Base-by-base conservation (phyloP, 768 basidiomycete species). In the Russula virescens region DNA sequence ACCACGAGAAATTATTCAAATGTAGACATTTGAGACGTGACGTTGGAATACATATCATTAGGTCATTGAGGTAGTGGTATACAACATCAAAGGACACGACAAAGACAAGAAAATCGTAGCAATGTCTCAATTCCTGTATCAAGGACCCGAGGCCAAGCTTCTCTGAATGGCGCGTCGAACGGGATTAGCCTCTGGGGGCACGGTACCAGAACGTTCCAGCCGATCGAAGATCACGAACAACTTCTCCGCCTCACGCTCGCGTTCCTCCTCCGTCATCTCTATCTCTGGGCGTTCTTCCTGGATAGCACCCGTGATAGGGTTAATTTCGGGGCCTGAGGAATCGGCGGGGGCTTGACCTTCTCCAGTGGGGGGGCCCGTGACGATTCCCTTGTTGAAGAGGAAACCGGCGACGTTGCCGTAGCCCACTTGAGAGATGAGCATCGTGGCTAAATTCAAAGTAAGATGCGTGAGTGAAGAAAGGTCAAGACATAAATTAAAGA, bases 351-450 rank as follows among this genome's bases (percentile, higher is more conserved):
- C 43, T 5, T 77, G 72, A 5, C 61, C 70, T 1, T 76, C 71
- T 25, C 75, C 72, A 13, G 73, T 67, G 8, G 79, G 78, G 1
- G 86, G 89, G 7, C 84, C 81, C 59, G 73, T 80, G 70, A 89
- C 79, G 68, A 98, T 80, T 18, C 94, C 94, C 70, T 94, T 95
- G 71, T 89, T 86, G 77, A 93, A 95, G 26, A 99, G 79, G 79
- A 93, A 90, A 0, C 97, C 97, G 0, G 94, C 93, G 46, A 94
- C 93, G 71, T 94, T 94, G 46, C 96, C 96, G 69, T 99, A 99
- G 8, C 96, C 96, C 56, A 97, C 81, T 48, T 89, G 82, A 5
- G 84, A 81, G n/a, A 84, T 83, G 18, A 98, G 77, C 0, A 79
- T 82, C 6, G 81, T 77, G n/a, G 89, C 93, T 86, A 70, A 6